Conservation (phyloP, 2,329 filamentous ascomycete species). For the Curvularia hawaiiensis region DNA sequence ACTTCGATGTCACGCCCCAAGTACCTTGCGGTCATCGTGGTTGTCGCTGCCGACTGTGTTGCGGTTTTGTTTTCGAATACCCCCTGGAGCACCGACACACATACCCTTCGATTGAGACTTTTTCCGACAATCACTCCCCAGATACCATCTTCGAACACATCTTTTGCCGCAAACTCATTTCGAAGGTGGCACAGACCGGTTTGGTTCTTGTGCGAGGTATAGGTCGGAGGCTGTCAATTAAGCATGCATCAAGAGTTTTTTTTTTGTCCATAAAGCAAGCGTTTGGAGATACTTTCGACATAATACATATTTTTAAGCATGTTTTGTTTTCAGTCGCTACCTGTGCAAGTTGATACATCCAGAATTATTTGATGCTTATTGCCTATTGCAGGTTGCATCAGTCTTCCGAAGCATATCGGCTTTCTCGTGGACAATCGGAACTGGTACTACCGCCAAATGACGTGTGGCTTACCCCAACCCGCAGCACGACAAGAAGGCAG, state of each 20-base stretch:
- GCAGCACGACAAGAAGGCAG: background rate
- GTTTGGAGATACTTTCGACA: conserved; percentile 11
- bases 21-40: background rate
- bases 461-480: background rate
- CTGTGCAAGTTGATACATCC: background rate
- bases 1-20: background rate
- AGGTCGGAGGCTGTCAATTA: background rate
- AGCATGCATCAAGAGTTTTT: background rate
- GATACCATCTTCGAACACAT: background rate
- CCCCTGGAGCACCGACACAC: background rate
- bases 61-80: conserved; percentile 1
- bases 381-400: background rate
- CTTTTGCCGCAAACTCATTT: background rate
- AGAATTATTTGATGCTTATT: background rate
- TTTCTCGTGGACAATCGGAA: conserved; percentile 11
- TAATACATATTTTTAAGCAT: conserved; percentile 13
- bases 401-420: conserved; percentile 13
- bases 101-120: conserved; percentile 2
- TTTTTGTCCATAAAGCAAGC: conserved; percentile 1
- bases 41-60: background rate
- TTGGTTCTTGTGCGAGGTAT: background rate
- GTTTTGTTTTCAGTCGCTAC: background rate
- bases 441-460: background rate
- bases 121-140: background rate
- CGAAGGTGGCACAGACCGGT: background rate